Evolutionary conservation across 495 filamentous ascomycete species (phyloP).

Genomic region (Lineolata rhizophorae): DNA sequence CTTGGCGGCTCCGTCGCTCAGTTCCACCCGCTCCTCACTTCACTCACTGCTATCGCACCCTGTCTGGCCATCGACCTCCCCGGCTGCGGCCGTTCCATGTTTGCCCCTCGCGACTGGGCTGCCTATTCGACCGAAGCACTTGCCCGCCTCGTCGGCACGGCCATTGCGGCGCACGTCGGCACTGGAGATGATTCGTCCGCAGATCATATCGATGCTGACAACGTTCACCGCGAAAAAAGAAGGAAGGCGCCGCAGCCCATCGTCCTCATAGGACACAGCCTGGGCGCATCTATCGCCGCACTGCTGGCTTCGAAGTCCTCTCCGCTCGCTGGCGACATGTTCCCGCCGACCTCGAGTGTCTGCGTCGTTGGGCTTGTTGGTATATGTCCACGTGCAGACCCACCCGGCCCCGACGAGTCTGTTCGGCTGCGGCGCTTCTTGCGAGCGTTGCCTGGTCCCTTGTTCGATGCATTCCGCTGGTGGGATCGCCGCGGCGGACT

Average conservation of each 20-base stretch:
- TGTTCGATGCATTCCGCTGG: slow-evolving; percentile 59
- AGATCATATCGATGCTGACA: not conserved
- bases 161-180: slow-evolving; percentile 24
- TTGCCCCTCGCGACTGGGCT: slow-evolving; percentile 45
- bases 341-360: slow-evolving; percentile 23
- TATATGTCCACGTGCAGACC: slow-evolving; percentile 51
- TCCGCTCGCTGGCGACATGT: slow-evolving; percentile 11
- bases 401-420: slow-evolving; percentile 31
- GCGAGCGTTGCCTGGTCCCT: slow-evolving; percentile 39
- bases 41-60: slow-evolving; percentile 64
- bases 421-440: slow-evolving; percentile 27
- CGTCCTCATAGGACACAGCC: slow-evolving; percentile 67
- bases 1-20: slow-evolving; percentile 77
- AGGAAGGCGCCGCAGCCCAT: slow-evolving; percentile 45
- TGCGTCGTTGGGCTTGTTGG: slow-evolving; percentile 56
- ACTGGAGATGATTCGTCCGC: not conserved
- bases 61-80: slow-evolving; percentile 81
- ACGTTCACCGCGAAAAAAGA: slow-evolving; percentile 34
- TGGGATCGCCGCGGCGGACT: slow-evolving; percentile 66
- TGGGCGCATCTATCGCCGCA: slow-evolving; percentile 64
- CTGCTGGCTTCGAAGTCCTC: slow-evolving; percentile 44
- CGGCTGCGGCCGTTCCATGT: slow-evolving; percentile 62
- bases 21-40: slow-evolving; percentile 62
- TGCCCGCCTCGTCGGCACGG: slow-evolving; percentile 44
- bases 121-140: slow-evolving; percentile 63